These are phyloP conservation scores for Tephrocybe sp. DNA, from an alignment of 768 basidiomycete genomes.

Conservation along the genomic window DNA sequence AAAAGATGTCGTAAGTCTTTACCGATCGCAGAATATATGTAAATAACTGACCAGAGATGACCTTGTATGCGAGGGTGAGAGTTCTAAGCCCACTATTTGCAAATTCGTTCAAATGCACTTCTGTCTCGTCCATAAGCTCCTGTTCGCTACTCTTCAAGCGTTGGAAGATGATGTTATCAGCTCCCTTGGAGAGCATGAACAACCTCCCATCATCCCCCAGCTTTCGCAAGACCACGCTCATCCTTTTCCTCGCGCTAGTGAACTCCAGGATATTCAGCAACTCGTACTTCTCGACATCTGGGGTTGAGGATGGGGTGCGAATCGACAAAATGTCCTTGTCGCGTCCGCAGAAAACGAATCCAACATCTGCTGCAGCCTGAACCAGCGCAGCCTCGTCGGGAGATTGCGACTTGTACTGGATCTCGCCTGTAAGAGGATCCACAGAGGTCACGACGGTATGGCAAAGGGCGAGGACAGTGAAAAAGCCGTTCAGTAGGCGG, in stretches of 20 bases:
- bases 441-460: constrained; percentile 86
- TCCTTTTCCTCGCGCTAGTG: constrained; percentile 88
- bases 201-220: constrained; percentile 58
- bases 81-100: constrained; percentile 86
- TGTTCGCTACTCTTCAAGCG: constrained; percentile 65
- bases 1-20: too few relatives aligned
- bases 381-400: constrained; percentile 98
- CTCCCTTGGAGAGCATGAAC: constrained; percentile 84
- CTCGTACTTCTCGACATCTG: constrained; percentile 76
- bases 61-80: constrained; percentile 88
- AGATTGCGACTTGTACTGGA: constrained; percentile 93
- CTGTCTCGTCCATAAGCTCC: constrained; percentile 73
- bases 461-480: constrained; percentile 87
- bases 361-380: constrained; percentile 93
- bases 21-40: too few relatives aligned
- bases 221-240: constrained; percentile 88
- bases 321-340: constrained; percentile 76
- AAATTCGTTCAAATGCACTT: constrained; percentile 81
- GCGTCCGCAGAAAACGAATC: constrained; percentile 88
- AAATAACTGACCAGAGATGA: constrained; percentile 57
- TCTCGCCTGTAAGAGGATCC: constrained; percentile 64
- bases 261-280: constrained; percentile 93
- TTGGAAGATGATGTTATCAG: constrained; percentile 96
- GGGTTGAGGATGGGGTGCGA: constrained; percentile 68
- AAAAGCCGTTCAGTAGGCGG: constrained; percentile 80